A percentile compares a stretch with the other conserved stretches of the same genome.
These are phyloP conservation scores for Phytophthora uliginosa DNA, from an alignment of 352 stramenopile genomes.

Conservation along the genomic window DNA sequence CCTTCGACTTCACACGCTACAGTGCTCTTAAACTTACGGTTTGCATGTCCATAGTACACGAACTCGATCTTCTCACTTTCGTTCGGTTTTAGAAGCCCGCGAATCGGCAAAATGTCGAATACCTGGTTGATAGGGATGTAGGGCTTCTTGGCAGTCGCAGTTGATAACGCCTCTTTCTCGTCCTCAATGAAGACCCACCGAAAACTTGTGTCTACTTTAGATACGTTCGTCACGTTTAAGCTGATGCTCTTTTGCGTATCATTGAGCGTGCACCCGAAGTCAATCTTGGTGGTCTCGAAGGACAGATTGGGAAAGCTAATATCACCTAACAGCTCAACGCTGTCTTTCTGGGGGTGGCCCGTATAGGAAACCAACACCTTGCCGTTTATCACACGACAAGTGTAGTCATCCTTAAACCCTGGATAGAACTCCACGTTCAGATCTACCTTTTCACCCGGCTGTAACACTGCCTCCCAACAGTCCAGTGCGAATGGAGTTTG, in stretches of 20 bases:
- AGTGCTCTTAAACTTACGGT: slow-evolving; percentile 90
- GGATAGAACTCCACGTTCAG: slow-evolving; percentile 96
- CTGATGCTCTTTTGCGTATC: slow-evolving; percentile 94
- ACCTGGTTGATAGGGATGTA: slow-evolving; percentile 95
- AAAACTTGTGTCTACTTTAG: slow-evolving; percentile 91
- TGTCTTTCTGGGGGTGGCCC: slow-evolving; percentile 93
- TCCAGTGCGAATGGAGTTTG: slow-evolving; percentile 94
- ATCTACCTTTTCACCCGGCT: slow-evolving; percentile 78
- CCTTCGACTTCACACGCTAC: slow-evolving; percentile 95
- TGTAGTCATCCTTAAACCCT: slow-evolving; percentile 92
- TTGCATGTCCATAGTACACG: slow-evolving; percentile 94
- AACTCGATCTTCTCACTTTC: slow-evolving; percentile 95
- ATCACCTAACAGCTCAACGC: slow-evolving; percentile 89
- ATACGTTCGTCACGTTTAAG: slow-evolving; percentile 92
- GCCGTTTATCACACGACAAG: slow-evolving; percentile 88
- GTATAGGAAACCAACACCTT: slow-evolving; percentile 89
- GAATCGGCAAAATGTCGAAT: slow-evolving; percentile 97
- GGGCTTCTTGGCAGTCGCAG: slow-evolving; percentile 77
- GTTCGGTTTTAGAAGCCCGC: slow-evolving; percentile 83
- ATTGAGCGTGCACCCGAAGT: slow-evolving; percentile 97
- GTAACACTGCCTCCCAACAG: slow-evolving; percentile 90
- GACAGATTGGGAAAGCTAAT: slow-evolving; percentile 96
- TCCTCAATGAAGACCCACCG: slow-evolving; percentile 97
- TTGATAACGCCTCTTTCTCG: slow-evolving; percentile 70
- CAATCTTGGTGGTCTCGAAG: slow-evolving; percentile 92